phyloP scores from a whole-genome alignment of 1,284 basidiomycete genomes.

The Meripilus lineatus region DNA sequence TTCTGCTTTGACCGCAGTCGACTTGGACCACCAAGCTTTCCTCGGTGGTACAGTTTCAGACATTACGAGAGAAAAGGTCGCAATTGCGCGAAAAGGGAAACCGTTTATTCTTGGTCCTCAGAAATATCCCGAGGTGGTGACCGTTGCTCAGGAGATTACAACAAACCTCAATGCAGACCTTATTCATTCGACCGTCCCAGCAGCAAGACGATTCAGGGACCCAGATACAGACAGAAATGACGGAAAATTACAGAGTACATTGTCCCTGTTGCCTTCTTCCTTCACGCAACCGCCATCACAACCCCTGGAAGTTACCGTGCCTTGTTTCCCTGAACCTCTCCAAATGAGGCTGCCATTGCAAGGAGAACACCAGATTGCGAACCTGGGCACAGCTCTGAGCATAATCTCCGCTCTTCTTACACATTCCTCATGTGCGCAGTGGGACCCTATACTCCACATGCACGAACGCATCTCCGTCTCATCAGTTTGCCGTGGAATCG shows the following conservation, averaged over 20 bases:
- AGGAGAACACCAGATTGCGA: slow-evolving; percentile 81
- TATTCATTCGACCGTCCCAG: slow-evolving; percentile 29
- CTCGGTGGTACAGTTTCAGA: slow-evolving; percentile 73
- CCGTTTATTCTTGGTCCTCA: slow-evolving; percentile 79
- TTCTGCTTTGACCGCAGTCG: slow-evolving; percentile 82
- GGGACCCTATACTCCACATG: neutral
- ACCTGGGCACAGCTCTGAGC: slow-evolving; percentile 67
- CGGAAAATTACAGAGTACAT: slow-evolving; percentile 25
- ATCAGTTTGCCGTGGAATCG: slow-evolving; percentile 56
- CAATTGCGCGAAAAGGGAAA: slow-evolving; percentile 67
- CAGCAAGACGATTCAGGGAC: slow-evolving; percentile 15
- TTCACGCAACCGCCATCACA: slow-evolving; percentile 39
- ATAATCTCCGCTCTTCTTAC: slow-evolving; percentile 61
- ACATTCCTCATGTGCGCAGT: slow-evolving; percentile 30
- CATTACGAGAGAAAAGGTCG: slow-evolving; percentile 84
- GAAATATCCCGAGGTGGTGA: slow-evolving; percentile 46
- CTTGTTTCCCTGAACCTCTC: slow-evolving; percentile 39
- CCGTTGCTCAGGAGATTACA: slow-evolving; percentile 37
- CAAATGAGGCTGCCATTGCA: slow-evolving; percentile 54
- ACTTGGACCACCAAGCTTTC: slow-evolving; percentile 90
- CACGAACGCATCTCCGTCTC: slow-evolving; percentile 38
- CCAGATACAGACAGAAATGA: slow-evolving; percentile 32
- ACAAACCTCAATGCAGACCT: slow-evolving; percentile 37
- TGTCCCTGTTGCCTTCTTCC: slow-evolving; percentile 28
- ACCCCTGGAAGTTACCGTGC: slow-evolving; percentile 37